These are phyloP conservation scores for Brasilioporus rufonigricans DNA, from an alignment of 768 basidiomycete genomes.

Conservation along the genomic window DNA sequence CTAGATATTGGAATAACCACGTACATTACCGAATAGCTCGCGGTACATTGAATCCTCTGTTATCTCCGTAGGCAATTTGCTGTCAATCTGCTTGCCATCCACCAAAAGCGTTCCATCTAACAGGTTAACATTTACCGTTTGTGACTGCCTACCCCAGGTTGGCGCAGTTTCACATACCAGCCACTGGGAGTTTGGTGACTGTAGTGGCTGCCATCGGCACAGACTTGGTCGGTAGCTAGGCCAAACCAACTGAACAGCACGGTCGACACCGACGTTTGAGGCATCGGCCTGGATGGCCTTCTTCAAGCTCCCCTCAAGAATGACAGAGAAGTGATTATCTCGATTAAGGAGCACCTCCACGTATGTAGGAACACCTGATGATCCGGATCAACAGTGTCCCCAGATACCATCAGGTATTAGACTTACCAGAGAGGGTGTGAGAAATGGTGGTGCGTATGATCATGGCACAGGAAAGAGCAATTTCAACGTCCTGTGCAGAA, in stretches of 20 bases:
- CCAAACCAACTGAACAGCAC: not conserved
- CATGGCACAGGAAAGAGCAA: not conserved
- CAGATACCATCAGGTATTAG: no score
- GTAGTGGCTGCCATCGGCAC: not conserved
- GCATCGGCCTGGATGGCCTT: not conserved
- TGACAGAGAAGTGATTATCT: not conserved
- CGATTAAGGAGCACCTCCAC: not conserved
- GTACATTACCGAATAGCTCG: not conserved
- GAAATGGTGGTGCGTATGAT: not conserved
- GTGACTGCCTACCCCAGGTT: not conserved
- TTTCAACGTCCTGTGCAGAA: not conserved
- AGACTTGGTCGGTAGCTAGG: not conserved
- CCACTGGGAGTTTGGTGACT: not conserved
- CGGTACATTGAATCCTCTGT: not conserved
- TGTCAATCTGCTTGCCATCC: not conserved
- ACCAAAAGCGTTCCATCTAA: not conserved
- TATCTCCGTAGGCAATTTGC: not conserved
- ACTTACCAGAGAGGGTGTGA: not conserved
- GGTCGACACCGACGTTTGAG: not conserved
- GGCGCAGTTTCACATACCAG: not conserved
- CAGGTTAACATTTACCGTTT: not conserved
- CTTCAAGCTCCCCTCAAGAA: not conserved
- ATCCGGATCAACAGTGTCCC: no score
- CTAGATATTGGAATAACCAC: not conserved
- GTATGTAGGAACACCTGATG: not conserved